phyloP scores from a whole-genome alignment of 495 filamentous ascomycete species.

The Rostrohypoxylon terebratum region DNA sequence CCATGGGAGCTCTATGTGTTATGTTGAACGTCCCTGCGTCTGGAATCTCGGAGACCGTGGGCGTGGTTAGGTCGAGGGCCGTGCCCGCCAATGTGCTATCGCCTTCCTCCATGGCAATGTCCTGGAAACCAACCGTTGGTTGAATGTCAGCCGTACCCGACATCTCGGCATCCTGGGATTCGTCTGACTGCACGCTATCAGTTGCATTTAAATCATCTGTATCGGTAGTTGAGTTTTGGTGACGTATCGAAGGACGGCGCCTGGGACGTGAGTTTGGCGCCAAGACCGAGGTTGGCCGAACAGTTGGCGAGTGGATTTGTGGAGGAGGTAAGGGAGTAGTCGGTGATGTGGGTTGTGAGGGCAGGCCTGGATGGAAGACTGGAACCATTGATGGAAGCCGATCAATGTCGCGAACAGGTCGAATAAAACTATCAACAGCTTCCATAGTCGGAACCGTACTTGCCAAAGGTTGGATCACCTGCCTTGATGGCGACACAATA shows the following conservation, averaged over 20 bases:
- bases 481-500: slow-evolving; percentile 63
- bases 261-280: slow-evolving; percentile 57
- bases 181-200: slow-evolving; percentile 80
- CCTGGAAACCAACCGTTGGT: slow-evolving; percentile 79
- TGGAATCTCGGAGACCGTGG: slow-evolving; percentile 82
- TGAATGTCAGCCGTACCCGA: slow-evolving; percentile 84
- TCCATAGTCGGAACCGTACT: slow-evolving; percentile 80
- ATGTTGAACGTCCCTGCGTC: slow-evolving; percentile 95
- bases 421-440: slow-evolving; percentile 76
- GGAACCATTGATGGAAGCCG: slow-evolving; percentile 88
- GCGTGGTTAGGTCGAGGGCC: slow-evolving; percentile 77
- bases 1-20: slow-evolving; percentile 86
- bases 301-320: slow-evolving; percentile 62
- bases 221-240: slow-evolving; percentile 88
- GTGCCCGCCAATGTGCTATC: slow-evolving; percentile 82
- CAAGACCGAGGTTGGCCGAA: slow-evolving; percentile 64
- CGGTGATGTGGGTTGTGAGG: slow-evolving; percentile 92
- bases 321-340: slow-evolving; percentile 84
- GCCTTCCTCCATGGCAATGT: slow-evolving; percentile 79
- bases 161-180: slow-evolving; percentile 71
- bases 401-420: slow-evolving; percentile 87
- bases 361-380: slow-evolving; percentile 73
- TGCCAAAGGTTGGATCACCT: slow-evolving; percentile 73
- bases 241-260: slow-evolving; percentile 82
- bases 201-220: slow-evolving; percentile 81